Evolutionary conservation across 805 yeast genomes (phyloP), one percentile per base, ranked within the genome.

Genomic region (Myxozyma geophila): DNA sequence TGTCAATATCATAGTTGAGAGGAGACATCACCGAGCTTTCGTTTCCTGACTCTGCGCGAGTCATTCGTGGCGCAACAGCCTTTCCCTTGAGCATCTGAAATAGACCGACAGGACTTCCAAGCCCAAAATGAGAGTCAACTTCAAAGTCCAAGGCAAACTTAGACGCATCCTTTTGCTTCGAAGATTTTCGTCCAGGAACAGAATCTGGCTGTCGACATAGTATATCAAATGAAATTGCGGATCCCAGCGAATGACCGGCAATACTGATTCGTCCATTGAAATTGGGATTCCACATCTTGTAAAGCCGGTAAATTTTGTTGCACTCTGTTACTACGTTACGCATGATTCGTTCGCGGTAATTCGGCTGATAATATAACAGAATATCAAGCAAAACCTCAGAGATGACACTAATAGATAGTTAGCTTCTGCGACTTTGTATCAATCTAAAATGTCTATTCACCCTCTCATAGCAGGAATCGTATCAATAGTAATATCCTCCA

Each of bases 61-160:
- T 33, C 47, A 28, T 36, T 37, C 67, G 48, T 2, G 72, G 59
- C 21, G 79, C 77, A n/a, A 92, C 81, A 54, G 83, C 84, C 50
- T 82, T 82, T 51, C 87, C 83, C 67, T 85, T 86, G 47, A 95
- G 82, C 39, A 93, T 78, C 74, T 89, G 88, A 76, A 92, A 89
- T 21, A 91, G 85, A 1, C 97, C 98, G 41, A 89, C 83, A 0
- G 98, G 99, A 1, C 97, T 90, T 0, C 98, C 99, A 39, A 91
- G 80, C 12, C 89, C 85, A 73, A 91, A 92, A 67, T 85, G 82
- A 67, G 88, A 87, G 17, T 86, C 87, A 6, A 90, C 92, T 0
- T 84, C 81, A 73, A 93, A 93, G 39, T 83, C 82, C 23, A 93
- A 79, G 37, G 62, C 49, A 35, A 12, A 13, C n/a, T 21, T 36